Evolutionary conservation across 805 yeast genomes (phyloP).

Genomic region (Nakazawaea molendinolei): DNA sequence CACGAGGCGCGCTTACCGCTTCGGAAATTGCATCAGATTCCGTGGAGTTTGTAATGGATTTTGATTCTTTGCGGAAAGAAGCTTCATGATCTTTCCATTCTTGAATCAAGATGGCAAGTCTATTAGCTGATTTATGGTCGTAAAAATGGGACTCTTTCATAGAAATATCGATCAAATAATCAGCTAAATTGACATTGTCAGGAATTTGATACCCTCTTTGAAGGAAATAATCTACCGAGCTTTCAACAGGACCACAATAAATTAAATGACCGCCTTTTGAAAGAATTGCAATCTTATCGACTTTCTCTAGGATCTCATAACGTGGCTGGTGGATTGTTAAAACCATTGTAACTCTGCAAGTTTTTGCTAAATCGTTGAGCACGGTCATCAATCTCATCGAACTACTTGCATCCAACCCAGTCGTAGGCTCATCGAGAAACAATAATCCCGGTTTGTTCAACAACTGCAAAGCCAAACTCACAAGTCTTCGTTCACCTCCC

Average conservation of each 20-base stretch:
- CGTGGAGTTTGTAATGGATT: neutral
- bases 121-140: slow-evolving; percentile 20
- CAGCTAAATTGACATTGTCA: slow-evolving; percentile 20
- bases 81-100: slow-evolving; percentile 18
- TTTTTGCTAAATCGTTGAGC: slow-evolving; percentile 41
- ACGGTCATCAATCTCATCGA: slow-evolving; percentile 53
- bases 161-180: slow-evolving; percentile 30
- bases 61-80: neutral
- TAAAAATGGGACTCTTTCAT: slow-evolving; percentile 27
- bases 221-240: slow-evolving; percentile 12
- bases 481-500: slow-evolving; percentile 71
- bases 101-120: slow-evolving; percentile 23
- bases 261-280: slow-evolving; percentile 47
- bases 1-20: neutral
- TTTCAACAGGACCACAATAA: slow-evolving; percentile 11
- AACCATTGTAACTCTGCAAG: slow-evolving; percentile 56
- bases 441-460: slow-evolving; percentile 60
- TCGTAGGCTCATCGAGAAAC: slow-evolving; percentile 51
- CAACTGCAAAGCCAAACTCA: slow-evolving; percentile 64
- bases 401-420: slow-evolving; percentile 48
- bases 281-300: slow-evolving; percentile 56
- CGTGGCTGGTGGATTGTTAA: slow-evolving; percentile 74
- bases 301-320: slow-evolving; percentile 52
- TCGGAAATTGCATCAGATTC: neutral
- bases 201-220: slow-evolving; percentile 9